These are phyloP conservation scores for Saccharum spontaneum DNA, from an alignment of 176 grass and related monocot species.

Conservation along the genomic window DNA sequence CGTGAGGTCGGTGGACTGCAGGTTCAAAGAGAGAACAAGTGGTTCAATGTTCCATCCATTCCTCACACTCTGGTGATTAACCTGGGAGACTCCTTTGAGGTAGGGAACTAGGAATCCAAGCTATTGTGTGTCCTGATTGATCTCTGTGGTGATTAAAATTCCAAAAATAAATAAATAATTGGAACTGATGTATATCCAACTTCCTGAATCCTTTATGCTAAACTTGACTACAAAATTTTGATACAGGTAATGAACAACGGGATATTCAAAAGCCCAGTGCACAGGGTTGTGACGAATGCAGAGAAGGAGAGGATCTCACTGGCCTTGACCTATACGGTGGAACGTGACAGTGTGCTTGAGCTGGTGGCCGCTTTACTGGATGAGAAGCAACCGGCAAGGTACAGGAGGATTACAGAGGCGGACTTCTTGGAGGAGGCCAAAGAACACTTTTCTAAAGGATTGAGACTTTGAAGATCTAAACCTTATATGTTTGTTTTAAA, in stretches of 20 bases:
- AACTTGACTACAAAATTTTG: background rate
- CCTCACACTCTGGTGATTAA: too few relatives aligned
- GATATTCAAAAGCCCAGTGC: slow-evolving; percentile 45
- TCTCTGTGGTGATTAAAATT: too few relatives aligned
- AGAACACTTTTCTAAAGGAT: slow-evolving; percentile 29
- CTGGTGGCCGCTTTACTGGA: slow-evolving; percentile 37
- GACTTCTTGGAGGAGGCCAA: background rate
- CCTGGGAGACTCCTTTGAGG: too few relatives aligned
- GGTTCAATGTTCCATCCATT: too few relatives aligned
- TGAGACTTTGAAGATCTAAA: slow-evolving; percentile 34
- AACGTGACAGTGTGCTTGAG: slow-evolving; percentile 20
- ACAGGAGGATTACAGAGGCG: slow-evolving; percentile 26
- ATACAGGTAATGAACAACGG: slow-evolving; percentile 56
- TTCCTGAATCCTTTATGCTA: background rate
- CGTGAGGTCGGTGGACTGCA: background rate
- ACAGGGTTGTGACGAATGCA: slow-evolving; percentile 40
- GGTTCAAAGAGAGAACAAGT: background rate
- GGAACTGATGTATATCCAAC: background rate
- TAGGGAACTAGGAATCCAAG: too few relatives aligned
- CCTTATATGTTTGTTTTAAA: too few relatives aligned
- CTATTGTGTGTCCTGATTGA: too few relatives aligned
- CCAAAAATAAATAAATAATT: too few relatives aligned
- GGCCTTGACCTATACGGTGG: slow-evolving; percentile 37
- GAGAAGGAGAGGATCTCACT: slow-evolving; percentile 43
- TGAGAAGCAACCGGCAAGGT: slow-evolving; percentile 8